Conservation (phyloP, 2,329 filamentous ascomycete species). For the Thielaviopsis musarum region DNA sequence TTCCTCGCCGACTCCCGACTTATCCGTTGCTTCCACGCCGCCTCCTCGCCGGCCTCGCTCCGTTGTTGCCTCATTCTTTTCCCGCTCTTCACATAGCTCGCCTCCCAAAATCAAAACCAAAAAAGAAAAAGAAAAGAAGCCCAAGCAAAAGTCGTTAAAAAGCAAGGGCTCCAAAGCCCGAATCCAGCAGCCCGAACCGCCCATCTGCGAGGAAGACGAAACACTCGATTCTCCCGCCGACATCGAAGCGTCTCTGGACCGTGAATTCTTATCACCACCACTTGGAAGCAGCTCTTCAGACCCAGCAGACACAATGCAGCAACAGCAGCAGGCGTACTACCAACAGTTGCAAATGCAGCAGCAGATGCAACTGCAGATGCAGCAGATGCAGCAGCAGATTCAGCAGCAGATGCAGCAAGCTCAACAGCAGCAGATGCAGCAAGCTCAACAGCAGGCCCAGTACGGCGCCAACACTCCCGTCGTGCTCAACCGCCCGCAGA, state of each 20-base stretch:
- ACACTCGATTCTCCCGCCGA: neutral
- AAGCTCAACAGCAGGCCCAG: neutral
- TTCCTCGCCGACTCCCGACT: neutral
- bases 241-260: neutral
- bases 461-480: neutral
- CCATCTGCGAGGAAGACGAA: neutral
- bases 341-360: slow-evolving; percentile 1
- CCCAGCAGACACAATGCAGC: neutral
- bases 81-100: slow-evolving; percentile 1
- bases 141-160: neutral
- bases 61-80: slow-evolving; percentile 9
- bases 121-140: slow-evolving; percentile 1
- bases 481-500: slow-evolving; percentile 22
- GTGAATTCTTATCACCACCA: neutral
- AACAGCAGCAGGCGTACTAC: slow-evolving; percentile 1
- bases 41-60: slow-evolving; percentile 1
- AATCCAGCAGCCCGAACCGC: neutral
- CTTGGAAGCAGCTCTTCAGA: neutral
- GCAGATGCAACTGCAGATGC: neutral
- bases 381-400: neutral
- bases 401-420: neutral
- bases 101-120: slow-evolving; percentile 4
- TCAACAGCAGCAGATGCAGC: neutral
- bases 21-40: neutral
- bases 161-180: neutral